Conservation (phyloP, 2,329 filamentous ascomycete genomes). For the Dactylellina cionopaga region DNA sequence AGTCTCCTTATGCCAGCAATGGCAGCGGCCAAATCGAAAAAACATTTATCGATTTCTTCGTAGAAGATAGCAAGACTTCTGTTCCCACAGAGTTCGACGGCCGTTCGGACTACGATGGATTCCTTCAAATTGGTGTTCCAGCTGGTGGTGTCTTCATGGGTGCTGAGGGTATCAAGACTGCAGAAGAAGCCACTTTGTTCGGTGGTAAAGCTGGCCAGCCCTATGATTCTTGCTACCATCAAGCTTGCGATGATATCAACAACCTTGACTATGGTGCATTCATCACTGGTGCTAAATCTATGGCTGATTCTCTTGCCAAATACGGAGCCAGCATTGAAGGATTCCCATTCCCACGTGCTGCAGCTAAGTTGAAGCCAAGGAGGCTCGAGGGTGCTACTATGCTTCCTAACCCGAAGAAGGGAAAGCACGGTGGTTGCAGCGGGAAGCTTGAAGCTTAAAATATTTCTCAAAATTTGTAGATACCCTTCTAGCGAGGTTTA, state of each 20-base stretch:
- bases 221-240: constrained; percentile 52
- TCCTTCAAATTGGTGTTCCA: constrained; percentile 68
- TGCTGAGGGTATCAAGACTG: constrained; percentile 70
- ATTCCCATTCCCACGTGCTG: constrained; percentile 64
- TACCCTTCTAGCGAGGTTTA: too few relatives aligned
- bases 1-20: constrained; percentile 64
- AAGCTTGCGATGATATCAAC: constrained; percentile 45
- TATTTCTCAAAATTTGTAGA: neutral
- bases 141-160: constrained; percentile 70
- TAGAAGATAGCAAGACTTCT: constrained; percentile 61
- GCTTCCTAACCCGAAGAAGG: constrained; percentile 41
- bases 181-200: constrained; percentile 65
- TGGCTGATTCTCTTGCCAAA: constrained; percentile 76
- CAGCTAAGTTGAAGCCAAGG: constrained; percentile 36
- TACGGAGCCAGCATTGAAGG: constrained; percentile 73
- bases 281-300: constrained; percentile 62
- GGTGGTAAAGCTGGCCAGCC: constrained; percentile 66
- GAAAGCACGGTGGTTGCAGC: constrained; percentile 46
- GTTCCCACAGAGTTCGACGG: constrained; percentile 67
- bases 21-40: constrained; percentile 68
- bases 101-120: constrained; percentile 70
- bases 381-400: constrained; percentile 6
- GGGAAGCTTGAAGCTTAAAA: constrained; percentile 22
- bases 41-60: constrained; percentile 67
- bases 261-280: constrained; percentile 56